Percentiles rank a stretch among this genome's conserved stretches.
Conservation (phyloP, 2,329 filamentous ascomycete genomes). For the Ceratocystis variospora region DNA sequence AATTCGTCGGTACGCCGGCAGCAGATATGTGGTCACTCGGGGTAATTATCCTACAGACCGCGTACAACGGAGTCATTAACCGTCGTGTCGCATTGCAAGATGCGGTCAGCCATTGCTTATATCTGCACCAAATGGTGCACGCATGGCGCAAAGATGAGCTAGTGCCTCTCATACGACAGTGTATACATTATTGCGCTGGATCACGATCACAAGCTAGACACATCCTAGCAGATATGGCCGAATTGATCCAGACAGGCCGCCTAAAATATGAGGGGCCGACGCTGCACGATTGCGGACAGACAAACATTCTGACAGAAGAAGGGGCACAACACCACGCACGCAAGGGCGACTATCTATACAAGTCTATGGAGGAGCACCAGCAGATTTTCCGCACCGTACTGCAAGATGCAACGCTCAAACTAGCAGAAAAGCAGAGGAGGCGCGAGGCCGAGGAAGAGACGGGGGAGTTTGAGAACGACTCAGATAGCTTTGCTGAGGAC, state of each 20-base stretch:
- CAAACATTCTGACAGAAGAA: neutral
- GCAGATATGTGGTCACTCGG: constrained; percentile 10
- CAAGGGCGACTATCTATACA: neutral
- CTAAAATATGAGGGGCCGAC: neutral
- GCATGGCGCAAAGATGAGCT: constrained; percentile 6
- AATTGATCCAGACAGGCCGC: neutral
- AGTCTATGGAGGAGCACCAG: neutral
- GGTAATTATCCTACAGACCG: neutral
- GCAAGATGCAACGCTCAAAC: neutral
- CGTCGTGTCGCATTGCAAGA: neutral
- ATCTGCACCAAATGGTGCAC: constrained; percentile 7
- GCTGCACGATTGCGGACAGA: neutral
- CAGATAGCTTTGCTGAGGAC: neutral
- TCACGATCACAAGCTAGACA: neutral
- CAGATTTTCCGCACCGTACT: neutral
- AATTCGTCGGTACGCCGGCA: neutral
- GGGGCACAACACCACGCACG: neutral
- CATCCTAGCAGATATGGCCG: neutral
- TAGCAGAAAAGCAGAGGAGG: neutral
- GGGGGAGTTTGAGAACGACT: neutral
- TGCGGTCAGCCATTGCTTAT: neutral
- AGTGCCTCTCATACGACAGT: constrained; percentile 7
- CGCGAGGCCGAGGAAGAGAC: neutral
- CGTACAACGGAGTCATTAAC: constrained; percentile 1
- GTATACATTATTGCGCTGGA: neutral